Percentiles rank a stretch among this genome's conserved stretches.
phyloP scores from a whole-genome alignment of 2,329 filamentous ascomycete species.

The Clonostachys chloroleuca region DNA sequence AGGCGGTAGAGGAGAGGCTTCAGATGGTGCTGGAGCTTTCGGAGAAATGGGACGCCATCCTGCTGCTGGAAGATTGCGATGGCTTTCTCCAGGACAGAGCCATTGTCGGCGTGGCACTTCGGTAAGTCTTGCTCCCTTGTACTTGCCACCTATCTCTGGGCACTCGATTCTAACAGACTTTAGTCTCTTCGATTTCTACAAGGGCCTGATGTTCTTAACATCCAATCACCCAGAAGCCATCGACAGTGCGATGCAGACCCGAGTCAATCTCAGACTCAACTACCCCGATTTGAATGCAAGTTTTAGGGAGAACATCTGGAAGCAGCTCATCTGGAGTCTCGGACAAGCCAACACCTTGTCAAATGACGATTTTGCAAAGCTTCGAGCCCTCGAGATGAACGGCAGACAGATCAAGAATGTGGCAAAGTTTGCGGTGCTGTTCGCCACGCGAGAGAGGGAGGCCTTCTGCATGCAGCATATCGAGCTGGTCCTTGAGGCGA shows the following conservation, averaged over 20 bases:
- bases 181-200: conserved; percentile 37
- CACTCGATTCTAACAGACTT: background rate
- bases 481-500: background rate
- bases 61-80: conserved; percentile 29
- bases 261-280: background rate
- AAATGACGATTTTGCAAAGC: conserved; percentile 19
- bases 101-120: conserved; percentile 30
- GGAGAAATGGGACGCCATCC: conserved; percentile 38
- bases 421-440: conserved; percentile 14
- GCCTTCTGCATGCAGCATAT: background rate
- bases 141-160: background rate
- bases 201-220: conserved; percentile 43
- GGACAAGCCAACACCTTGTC: conserved; percentile 19
- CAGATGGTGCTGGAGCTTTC: conserved; percentile 52
- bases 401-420: conserved; percentile 47
- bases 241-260: conserved; percentile 33
- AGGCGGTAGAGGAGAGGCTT: conserved; percentile 52
- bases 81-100: conserved; percentile 34
- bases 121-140: conserved; percentile 6
- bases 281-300: background rate
- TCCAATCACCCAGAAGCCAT: conserved; percentile 40
- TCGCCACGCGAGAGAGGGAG: background rate
- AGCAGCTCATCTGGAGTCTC: conserved; percentile 10
- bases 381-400: conserved; percentile 35
- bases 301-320: background rate